Evolutionary conservation across 345 rosid species (phyloP).

Genomic region (Pistacia integerrima): DNA sequence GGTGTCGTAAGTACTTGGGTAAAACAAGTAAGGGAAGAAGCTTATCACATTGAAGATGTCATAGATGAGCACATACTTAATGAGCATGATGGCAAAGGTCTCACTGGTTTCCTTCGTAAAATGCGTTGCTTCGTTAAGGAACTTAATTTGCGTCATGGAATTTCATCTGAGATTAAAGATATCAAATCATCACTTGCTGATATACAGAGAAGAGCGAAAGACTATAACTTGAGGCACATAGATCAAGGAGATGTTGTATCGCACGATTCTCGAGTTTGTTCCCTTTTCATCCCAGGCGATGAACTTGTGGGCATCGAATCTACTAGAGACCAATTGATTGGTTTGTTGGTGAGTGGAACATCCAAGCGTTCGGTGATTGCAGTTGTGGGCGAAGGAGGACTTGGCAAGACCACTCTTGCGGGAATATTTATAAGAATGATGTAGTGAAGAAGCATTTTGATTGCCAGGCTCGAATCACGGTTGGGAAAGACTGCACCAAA

Average conservation of each 20-base stretch:
- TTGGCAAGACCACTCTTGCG: conserved; percentile 27
- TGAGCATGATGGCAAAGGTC: neutral
- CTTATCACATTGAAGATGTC: conserved; percentile 9
- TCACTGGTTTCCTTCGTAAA: neutral
- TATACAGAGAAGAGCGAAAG: conserved; percentile 17
- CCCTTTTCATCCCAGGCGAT: conserved; percentile 17
- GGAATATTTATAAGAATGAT: neutral
- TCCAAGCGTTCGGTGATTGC: neutral
- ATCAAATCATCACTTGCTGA: conserved; percentile 3
- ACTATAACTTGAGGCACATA: conserved; percentile 5
- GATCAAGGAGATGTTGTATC: neutral
- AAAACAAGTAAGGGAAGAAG: too few species aligned
- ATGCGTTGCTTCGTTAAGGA: neutral
- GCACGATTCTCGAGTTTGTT: conserved; percentile 2
- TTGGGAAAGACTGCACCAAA: conserved; percentile 11
- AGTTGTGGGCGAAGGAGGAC: conserved; percentile 18
- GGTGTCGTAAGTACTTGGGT: neutral
- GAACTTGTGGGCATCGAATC: conserved; percentile 22
- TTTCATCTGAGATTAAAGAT: conserved; percentile 16
- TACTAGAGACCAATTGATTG: neutral
- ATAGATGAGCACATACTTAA: conserved; percentile 19
- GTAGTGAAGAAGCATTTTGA: neutral
- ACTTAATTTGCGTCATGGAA: neutral
- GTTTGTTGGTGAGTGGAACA: neutral
- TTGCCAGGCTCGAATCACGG: conserved; percentile 18